Base-by-base conservation (phyloP, 768 basidiomycete genomes). In the Termitomyces sp. region DNA sequence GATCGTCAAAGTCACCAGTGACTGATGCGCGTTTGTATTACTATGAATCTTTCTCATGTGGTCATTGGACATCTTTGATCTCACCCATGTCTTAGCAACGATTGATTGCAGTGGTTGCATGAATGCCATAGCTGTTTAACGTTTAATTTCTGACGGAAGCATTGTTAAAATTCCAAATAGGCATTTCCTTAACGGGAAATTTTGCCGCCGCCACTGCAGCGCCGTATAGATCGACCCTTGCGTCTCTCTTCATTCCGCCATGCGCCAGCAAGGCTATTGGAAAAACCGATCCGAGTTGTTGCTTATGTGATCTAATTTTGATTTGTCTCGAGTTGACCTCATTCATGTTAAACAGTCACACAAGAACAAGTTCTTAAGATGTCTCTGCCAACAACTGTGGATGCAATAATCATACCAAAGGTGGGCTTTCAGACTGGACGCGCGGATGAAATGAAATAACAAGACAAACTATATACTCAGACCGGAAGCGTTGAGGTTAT, bases 401-500 rank as follows among this genome's bases (percentile, higher is more conserved):
- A 88, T 46, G 91, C 88, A 2, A 82, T 91, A 59, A 82, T 84
- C 56, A 87, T 93, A 68, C 69, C 82, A 16, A 80, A 83, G 64
- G 77, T 77, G 22, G 7, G 24, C 3, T 3, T 2, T 24, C n/a
- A 26, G 6, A 5, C 5, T n/a, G 30, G 12, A 12, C 12, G 32
- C 13, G 32, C 12, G 1, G 20, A 50, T 12, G 26, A n/a, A 26
- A 16, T 16, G 12, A 40, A 28, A 46, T 26, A 26, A 54, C 22
- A 33, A 22, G n/a, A 40, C 9, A 20, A n/a, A 22, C 16, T 18
- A 10, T 22, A 24, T 47, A 7, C n/a, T 1, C 57, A 80, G 79
- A 82, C 76, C 4, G 95, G 94, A 4, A 89, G 84, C 5, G 68
- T 87, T 26, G 90, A 95, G 51, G 89, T 91, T 42, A 75, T 94